phyloP scores from a whole-genome alignment of 306 rosid species.

The Hylodesmum podocarpum region DNA sequence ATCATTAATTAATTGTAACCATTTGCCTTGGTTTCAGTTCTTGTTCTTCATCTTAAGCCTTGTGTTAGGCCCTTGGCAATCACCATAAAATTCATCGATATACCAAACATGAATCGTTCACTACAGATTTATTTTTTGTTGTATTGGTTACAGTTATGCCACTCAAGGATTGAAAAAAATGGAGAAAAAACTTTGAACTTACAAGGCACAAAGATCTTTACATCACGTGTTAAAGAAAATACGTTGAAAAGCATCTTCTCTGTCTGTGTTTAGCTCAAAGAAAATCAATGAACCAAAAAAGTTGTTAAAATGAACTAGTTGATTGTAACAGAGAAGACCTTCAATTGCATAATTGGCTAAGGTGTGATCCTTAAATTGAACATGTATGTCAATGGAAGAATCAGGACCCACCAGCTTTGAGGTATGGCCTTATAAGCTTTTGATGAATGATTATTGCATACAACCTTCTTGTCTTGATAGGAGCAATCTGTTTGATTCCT shows the following conservation, averaged over 20 bases:
- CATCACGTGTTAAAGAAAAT: background rate
- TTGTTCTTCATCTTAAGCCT: too few species aligned
- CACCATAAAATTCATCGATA: background rate
- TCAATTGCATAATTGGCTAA: constrained; percentile 27
- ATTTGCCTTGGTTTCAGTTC: background rate
- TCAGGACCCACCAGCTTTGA: constrained; percentile 41
- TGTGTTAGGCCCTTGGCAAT: background rate
- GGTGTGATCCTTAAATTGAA: constrained; percentile 13
- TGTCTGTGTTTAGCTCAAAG: background rate
- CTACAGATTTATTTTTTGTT: background rate
- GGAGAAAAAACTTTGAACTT: background rate
- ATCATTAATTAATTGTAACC: background rate
- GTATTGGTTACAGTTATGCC: background rate
- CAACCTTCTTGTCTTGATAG: constrained; percentile 41
- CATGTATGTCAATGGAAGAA: constrained; percentile 35
- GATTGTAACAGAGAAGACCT: background rate
- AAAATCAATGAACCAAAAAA: constrained; percentile 16
- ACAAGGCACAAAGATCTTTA: background rate
- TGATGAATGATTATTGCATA: constrained; percentile 45
- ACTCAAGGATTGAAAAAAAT: background rate
- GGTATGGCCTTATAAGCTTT: constrained; percentile 29
- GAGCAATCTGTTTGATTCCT: constrained; percentile 64
- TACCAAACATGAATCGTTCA: background rate
- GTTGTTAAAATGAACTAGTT: background rate
- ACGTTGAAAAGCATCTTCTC: background rate